Percentiles rank a stretch among this genome's conserved stretches.
phyloP scores from a whole-genome alignment of 2,329 filamentous ascomycete species.

The Colletotrichum eleusines region DNA sequence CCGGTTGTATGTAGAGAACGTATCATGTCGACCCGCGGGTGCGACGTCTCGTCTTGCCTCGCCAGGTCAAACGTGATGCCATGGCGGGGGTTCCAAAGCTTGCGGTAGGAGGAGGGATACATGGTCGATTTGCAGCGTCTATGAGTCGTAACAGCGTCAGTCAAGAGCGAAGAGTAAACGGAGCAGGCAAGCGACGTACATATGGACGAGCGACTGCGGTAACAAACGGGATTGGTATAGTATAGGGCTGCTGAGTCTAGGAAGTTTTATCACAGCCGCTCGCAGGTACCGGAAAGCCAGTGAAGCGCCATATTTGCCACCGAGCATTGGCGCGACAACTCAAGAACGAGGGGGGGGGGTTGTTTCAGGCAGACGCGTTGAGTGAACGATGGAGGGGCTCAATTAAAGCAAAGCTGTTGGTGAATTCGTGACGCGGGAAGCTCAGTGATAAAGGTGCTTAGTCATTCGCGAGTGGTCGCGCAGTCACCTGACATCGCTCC shows the following conservation, averaged over 20 bases:
- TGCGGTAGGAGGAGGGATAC: slow-evolving; percentile 46
- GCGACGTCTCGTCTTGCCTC: slow-evolving; percentile 34
- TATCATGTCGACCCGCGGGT: slow-evolving; percentile 14
- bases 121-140: slow-evolving; percentile 44
- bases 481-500: slow-evolving; percentile 49
- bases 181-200: neutral
- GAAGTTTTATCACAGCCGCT: slow-evolving; percentile 41
- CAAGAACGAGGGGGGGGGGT: slow-evolving; percentile 8
- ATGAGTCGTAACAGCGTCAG: neutral
- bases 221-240: neutral
- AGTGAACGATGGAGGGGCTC: slow-evolving; percentile 30
- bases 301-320: slow-evolving; percentile 50
- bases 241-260: neutral
- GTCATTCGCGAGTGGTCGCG: slow-evolving; percentile 48
- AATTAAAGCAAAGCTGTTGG: neutral
- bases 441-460: slow-evolving; percentile 46
- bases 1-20: slow-evolving; percentile 26
- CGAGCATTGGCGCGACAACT: slow-evolving; percentile 49
- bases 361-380: slow-evolving; percentile 50
- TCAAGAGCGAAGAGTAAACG: neutral
- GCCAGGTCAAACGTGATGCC: slow-evolving; percentile 49
- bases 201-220: neutral
- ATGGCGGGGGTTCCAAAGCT: slow-evolving; percentile 50
- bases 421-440: slow-evolving; percentile 20
- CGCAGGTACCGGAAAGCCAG: slow-evolving; percentile 45